Percentiles rank a stretch among this genome's conserved stretches.
phyloP scores from a whole-genome alignment of 257 asterid genomes.

The Solanum sejunctum region DNA sequence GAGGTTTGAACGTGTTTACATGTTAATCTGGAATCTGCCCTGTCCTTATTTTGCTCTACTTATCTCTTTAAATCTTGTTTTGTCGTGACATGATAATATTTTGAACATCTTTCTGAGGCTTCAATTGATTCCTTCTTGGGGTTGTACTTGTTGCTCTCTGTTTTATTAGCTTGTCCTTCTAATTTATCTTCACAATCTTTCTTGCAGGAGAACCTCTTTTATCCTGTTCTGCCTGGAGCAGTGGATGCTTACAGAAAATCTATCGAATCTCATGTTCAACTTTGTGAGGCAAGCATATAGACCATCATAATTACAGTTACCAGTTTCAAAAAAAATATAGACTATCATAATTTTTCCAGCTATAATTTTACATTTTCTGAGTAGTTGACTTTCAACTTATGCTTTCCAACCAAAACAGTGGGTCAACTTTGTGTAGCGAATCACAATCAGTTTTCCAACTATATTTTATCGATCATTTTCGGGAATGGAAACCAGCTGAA shows the following conservation, averaged over 20 bases:
- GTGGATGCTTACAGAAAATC: slow-evolving; percentile 56
- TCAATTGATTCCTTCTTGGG: not conserved
- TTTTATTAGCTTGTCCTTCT: not conserved
- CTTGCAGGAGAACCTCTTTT: slow-evolving; percentile 71
- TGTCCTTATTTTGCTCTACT: not conserved
- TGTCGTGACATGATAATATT: not conserved
- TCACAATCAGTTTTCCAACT: not conserved
- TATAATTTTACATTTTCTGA: not conserved
- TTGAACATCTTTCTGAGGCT: not conserved
- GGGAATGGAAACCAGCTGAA: not conserved
- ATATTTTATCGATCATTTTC: not conserved
- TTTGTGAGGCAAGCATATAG: slow-evolving; percentile 46
- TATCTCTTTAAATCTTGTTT: not conserved
- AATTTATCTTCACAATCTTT: not conserved
- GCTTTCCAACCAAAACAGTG: not conserved
- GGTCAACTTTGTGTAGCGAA: not conserved
- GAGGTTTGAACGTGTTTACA: slow-evolving; percentile 36
- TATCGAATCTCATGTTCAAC: slow-evolving; percentile 44
- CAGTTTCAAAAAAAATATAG: not conserved
- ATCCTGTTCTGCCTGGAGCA: slow-evolving; percentile 55
- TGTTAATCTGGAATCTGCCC: not conserved
- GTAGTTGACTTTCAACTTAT: not conserved
- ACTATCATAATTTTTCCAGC: not conserved
- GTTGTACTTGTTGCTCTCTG: not conserved
- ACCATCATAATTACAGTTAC: not conserved